phyloP scores from a whole-genome alignment of 2,329 filamentous ascomycete genomes.

The Xylaria sp. region DNA sequence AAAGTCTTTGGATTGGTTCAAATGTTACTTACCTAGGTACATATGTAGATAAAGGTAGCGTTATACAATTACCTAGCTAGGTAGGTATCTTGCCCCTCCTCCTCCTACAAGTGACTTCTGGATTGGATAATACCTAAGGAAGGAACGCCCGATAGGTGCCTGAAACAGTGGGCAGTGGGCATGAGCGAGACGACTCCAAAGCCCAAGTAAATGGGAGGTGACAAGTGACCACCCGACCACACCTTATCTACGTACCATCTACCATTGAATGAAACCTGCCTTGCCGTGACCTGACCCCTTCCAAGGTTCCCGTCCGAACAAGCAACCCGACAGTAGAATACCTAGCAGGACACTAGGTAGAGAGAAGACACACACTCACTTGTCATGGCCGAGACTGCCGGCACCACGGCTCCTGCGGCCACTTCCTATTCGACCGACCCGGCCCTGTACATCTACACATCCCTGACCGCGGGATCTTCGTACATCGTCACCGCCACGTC shows the following conservation, averaged over 20 bases:
- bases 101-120: too few relatives aligned
- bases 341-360: neutral
- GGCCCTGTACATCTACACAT: slow-evolving; percentile 93
- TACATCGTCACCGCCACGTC: slow-evolving; percentile 97
- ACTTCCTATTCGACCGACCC: slow-evolving; percentile 69
- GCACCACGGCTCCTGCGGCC: slow-evolving; percentile 7
- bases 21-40: too few relatives aligned
- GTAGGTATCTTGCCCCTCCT: too few relatives aligned
- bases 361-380: neutral
- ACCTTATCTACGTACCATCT: neutral
- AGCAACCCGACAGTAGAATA: neutral
- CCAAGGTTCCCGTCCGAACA: neutral
- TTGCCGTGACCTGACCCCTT: too few relatives aligned
- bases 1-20: too few relatives aligned
- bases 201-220: neutral
- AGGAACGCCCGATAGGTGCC: slow-evolving; percentile 16
- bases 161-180: slow-evolving; percentile 24
- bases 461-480: slow-evolving; percentile 91
- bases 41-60: too few relatives aligned
- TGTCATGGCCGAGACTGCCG: slow-evolving; percentile 41
- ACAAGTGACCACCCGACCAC: too few relatives aligned
- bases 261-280: neutral
- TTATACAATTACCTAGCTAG: too few relatives aligned
- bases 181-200: neutral
- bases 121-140: neutral